A percentile compares a stretch with the other conserved stretches of the same genome.
Conservation (phyloP, 106 monocot species). For the Dendrobium chrysotoxum region DNA sequence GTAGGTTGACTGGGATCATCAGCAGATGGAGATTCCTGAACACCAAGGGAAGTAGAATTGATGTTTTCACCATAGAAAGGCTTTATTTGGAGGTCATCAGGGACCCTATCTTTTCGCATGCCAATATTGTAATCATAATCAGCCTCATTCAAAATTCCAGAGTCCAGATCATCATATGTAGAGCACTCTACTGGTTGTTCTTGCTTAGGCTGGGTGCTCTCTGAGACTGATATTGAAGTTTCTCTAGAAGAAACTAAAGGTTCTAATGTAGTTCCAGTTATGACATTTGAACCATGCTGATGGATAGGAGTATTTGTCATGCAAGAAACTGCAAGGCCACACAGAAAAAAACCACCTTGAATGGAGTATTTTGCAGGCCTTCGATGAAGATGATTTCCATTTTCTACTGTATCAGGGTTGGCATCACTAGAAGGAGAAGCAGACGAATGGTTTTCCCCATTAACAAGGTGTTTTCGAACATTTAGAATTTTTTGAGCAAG, state of each 20-base stretch:
- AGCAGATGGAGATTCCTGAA: constrained; percentile 1
- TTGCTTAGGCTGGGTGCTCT: background rate
- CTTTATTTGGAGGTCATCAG: constrained; percentile 5
- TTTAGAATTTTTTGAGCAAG: constrained; percentile 53
- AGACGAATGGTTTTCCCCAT: constrained; percentile 8
- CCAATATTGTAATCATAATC: background rate
- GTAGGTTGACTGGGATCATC: constrained; percentile 11
- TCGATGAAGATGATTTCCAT: constrained; percentile 22
- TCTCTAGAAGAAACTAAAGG: constrained; percentile 5
- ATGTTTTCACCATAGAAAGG: background rate
- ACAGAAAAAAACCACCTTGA: constrained; percentile 63
- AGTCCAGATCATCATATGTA: too few species aligned
- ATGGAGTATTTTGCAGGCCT: constrained; percentile 42
- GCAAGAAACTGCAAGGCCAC: constrained; percentile 50
- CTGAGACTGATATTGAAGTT: background rate
- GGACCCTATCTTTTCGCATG: background rate
- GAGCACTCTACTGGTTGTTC: too few species aligned
- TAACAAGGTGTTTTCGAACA: constrained; percentile 28
- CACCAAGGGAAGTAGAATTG: background rate
- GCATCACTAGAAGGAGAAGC: constrained; percentile 8
- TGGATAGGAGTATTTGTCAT: constrained; percentile 31
- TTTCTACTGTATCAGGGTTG: constrained; percentile 12
- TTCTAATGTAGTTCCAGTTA: constrained; percentile 5
- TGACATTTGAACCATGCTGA: constrained; percentile 11
- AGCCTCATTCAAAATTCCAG: too few species aligned